Conservation (phyloP, 805 yeast genomes). For the Sugiyamaella mastotermitis region DNA sequence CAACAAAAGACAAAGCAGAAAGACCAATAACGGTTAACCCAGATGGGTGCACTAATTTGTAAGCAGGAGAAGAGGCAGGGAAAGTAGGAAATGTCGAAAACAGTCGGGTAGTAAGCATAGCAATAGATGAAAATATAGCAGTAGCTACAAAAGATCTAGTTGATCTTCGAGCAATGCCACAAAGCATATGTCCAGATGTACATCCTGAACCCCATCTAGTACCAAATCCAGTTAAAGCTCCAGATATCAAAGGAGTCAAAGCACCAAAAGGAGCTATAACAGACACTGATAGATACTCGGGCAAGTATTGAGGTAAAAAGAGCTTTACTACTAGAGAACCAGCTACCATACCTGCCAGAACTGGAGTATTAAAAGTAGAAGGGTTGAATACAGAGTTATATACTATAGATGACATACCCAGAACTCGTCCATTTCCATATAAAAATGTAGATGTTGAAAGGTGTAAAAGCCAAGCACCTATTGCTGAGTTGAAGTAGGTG, state of each 20-base stretch:
- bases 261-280: conserved; percentile 10
- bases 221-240: conserved; percentile 43
- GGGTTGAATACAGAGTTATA: conserved; percentile 29
- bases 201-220: conserved; percentile 46
- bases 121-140: conserved; percentile 32
- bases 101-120: conserved; percentile 24
- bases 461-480: conserved; percentile 45
- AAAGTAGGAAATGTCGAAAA: conserved; percentile 16
- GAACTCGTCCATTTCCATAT: conserved; percentile 34
- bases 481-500: conserved; percentile 38
- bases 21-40: not conserved
- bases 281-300: conserved; percentile 16
- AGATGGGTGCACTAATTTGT: conserved; percentile 15
- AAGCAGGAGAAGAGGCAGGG: conserved; percentile 16
- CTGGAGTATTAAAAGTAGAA: conserved; percentile 26
- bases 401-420: conserved; percentile 44
- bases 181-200: conserved; percentile 51
- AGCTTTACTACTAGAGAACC: conserved; percentile 24
- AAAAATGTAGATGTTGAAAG: conserved; percentile 40
- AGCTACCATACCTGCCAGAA: conserved; percentile 33
- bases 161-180: conserved; percentile 43
- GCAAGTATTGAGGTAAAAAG: conserved; percentile 29
- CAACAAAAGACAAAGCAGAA: conserved; percentile 6
- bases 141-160: conserved; percentile 43
- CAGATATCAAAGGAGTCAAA: conserved; percentile 28